Evolutionary conservation across 1,139 yeast genomes (phyloP).

Genomic region (Yamadazyma mexicana): DNA sequence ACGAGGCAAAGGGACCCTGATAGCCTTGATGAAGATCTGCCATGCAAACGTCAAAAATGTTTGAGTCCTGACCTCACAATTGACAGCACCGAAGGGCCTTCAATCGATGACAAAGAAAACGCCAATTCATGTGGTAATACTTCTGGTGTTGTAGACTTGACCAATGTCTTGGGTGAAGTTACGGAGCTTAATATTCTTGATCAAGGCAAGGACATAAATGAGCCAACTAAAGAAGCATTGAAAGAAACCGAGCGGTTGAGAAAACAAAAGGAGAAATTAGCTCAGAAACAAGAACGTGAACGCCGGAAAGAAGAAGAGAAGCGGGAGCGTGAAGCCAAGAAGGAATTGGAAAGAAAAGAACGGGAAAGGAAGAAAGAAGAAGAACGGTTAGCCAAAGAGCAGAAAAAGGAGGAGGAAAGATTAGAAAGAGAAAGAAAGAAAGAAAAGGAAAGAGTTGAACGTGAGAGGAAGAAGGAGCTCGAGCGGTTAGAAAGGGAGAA

Average conservation of each 20-base stretch:
- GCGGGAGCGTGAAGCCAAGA: constrained; percentile 8
- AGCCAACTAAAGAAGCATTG: background rate
- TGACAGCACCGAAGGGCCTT: constrained; percentile 12
- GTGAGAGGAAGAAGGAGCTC: constrained; percentile 13
- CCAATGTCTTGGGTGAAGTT: constrained; percentile 3
- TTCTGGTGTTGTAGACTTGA: constrained; percentile 1
- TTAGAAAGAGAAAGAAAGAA: constrained; percentile 25
- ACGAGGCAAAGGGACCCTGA: background rate
- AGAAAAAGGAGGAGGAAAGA: constrained; percentile 31
- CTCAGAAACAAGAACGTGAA: constrained; percentile 2
- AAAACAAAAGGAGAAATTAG: constrained; percentile 8
- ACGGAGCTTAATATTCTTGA: constrained; percentile 9
- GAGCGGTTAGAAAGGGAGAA: constrained; percentile 12
- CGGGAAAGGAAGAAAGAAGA: constrained; percentile 4
- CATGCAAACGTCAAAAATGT: constrained; percentile 9
- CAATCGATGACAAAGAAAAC: constrained; percentile 18
- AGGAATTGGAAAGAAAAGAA: constrained; percentile 11
- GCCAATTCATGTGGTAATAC: constrained; percentile 5
- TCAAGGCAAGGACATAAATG: background rate
- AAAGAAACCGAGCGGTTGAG: constrained; percentile 14
- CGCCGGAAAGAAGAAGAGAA: constrained; percentile 2
- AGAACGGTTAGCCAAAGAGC: constrained; percentile 10
- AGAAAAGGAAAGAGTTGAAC: constrained; percentile 13
- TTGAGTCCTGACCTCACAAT: constrained; percentile 9
- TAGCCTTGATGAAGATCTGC: constrained; percentile 1